phyloP scores from a whole-genome alignment of 2,329 filamentous ascomycete genomes.

The Zasmidium citrigriseum region DNA sequence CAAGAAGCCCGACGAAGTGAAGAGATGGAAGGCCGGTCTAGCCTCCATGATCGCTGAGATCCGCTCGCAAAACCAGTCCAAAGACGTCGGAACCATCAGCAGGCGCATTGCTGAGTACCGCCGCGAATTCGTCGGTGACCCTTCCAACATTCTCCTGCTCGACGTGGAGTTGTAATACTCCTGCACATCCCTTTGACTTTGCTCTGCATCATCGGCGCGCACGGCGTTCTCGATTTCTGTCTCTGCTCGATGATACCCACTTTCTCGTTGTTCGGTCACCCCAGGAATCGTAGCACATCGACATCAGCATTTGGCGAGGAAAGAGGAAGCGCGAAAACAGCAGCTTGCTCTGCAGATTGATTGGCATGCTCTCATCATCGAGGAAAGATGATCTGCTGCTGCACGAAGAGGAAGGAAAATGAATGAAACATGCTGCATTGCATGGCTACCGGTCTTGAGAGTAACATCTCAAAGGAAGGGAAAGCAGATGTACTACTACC shows the following conservation, averaged over 20 bases:
- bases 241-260: not conserved
- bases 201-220: not conserved
- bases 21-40: slow-evolving; percentile 62
- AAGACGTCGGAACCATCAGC: slow-evolving; percentile 68
- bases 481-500: too few relatives aligned
- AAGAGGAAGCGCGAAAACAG: not conserved
- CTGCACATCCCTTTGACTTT: not conserved
- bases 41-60: slow-evolving; percentile 62
- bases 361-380: not conserved
- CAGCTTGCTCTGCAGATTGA: not conserved
- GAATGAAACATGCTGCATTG: too few relatives aligned
- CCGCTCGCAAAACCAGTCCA: slow-evolving; percentile 57
- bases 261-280: not conserved
- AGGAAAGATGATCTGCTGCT: not conserved
- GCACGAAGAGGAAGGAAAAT: not conserved
- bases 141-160: slow-evolving; percentile 58
- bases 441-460: too few relatives aligned
- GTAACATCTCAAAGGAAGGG: too few relatives aligned
- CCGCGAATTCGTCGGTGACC: slow-evolving; percentile 64
- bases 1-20: slow-evolving; percentile 24
- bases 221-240: not conserved
- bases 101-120: slow-evolving; percentile 68
- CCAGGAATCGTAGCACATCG: not conserved
- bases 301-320: not conserved
- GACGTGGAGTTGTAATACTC: not conserved